These are phyloP conservation scores for Nymphaea colorata DNA, from an alignment of 164 flowering plant genomes.

Conservation along the genomic window DNA sequence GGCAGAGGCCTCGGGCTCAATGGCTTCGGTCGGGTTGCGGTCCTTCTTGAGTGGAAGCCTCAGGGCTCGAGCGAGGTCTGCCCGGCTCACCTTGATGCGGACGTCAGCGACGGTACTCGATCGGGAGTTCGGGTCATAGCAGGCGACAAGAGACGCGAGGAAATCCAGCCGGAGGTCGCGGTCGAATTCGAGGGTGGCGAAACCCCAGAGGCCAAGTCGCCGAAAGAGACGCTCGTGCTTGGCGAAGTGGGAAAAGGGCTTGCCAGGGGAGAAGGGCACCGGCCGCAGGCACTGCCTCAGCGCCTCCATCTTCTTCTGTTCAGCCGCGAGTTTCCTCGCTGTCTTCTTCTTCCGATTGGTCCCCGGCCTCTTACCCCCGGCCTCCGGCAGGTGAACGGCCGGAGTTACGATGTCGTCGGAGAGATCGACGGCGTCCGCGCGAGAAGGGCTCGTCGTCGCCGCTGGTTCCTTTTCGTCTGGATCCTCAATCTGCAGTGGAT, in stretches of 20 bases:
- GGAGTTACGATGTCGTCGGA: not conserved
- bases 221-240: conserved; percentile 42
- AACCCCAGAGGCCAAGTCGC: conserved; percentile 74
- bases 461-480: not conserved
- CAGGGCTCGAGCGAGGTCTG: conserved; percentile 67
- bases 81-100: conserved; percentile 39
- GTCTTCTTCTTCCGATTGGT: not conserved
- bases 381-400: not conserved
- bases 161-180: conserved; percentile 35
- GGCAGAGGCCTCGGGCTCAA: conserved; percentile 11
- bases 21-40: conserved; percentile 11
- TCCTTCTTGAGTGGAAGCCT: conserved; percentile 55
- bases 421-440: not conserved
- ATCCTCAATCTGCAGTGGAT: not conserved
- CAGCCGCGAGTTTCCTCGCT: conserved; percentile 13
- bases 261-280: conserved; percentile 49
- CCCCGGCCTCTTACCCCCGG: not conserved
- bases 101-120: conserved; percentile 36
- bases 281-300: conserved; percentile 28
- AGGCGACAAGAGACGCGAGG: conserved; percentile 43
- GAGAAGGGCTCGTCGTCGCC: not conserved
- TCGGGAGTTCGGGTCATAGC: conserved; percentile 16
- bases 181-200: conserved; percentile 60
- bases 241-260: conserved; percentile 34
- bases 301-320: conserved; percentile 28